Conservation (phyloP, 73 alveolate genomes). For the Tetrahymena thermophila region DNA sequence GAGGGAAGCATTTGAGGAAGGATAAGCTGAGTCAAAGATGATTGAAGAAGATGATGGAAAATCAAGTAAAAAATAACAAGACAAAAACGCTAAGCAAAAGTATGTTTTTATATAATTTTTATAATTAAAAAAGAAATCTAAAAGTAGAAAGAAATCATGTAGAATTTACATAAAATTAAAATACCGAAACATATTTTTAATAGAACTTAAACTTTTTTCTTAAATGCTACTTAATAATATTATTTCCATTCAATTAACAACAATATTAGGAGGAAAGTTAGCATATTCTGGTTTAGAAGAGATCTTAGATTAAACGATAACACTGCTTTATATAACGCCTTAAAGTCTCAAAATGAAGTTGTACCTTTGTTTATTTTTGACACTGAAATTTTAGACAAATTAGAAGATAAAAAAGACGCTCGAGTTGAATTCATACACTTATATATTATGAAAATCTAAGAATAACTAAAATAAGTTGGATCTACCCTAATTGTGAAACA, state of each 20-base stretch:
- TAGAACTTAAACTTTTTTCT: not conserved
- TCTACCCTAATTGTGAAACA: not conserved
- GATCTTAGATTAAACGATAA: slow-evolving; percentile 5
- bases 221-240: not conserved
- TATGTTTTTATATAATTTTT: not conserved
- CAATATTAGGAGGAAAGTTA: not conserved
- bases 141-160: not conserved
- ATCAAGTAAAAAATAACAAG: not conserved
- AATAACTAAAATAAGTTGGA: not conserved
- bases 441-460: not conserved
- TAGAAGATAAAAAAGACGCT: not conserved
- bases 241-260: not conserved
- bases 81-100: not conserved
- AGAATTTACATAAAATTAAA: not conserved
- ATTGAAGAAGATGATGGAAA: not conserved
- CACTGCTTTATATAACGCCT: slow-evolving; percentile 12
- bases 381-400: not conserved
- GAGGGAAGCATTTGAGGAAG: not conserved
- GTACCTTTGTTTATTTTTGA: not conserved
- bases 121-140: not conserved
- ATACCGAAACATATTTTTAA: not conserved
- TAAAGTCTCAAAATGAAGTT: not conserved
- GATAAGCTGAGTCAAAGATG: not conserved
- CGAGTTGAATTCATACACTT: not conserved
- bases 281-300: slow-evolving; percentile 10